These are phyloP conservation scores for Plasmodium fragile DNA, from an alignment of 169 alveolate genomes.

Conservation along the genomic window DNA sequence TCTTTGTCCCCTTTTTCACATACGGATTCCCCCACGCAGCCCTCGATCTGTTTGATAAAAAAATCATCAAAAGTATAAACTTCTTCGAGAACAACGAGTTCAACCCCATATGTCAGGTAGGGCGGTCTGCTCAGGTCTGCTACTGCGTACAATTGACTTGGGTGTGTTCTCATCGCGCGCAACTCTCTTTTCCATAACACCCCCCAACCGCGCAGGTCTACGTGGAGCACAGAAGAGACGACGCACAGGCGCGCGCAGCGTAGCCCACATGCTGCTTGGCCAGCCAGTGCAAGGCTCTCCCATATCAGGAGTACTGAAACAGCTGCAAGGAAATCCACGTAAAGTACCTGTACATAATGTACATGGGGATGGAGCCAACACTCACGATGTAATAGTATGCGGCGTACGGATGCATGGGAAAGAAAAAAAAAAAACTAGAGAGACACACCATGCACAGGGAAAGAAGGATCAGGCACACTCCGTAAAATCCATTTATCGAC, in stretches of 20 bases:
- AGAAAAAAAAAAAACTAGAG: conserved; percentile 59
- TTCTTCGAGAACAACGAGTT: conserved; percentile 16
- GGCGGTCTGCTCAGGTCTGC: not conserved
- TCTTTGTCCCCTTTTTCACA: not conserved
- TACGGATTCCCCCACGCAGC: not conserved
- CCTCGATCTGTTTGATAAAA: conserved; percentile 27
- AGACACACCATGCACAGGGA: conserved; percentile 17
- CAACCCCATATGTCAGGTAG: conserved; percentile 57
- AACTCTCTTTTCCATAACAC: not conserved
- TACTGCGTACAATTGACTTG: not conserved
- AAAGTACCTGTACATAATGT: conserved; percentile 49
- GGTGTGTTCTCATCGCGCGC: not conserved
- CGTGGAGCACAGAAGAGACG: conserved; percentile 3
- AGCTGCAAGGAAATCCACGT: conserved; percentile 71
- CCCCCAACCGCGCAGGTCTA: not conserved
- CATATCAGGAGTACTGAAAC: conserved; percentile 53
- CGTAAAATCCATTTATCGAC: conserved; percentile 62
- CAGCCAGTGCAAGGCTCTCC: not conserved
- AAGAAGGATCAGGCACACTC: conserved; percentile 50
- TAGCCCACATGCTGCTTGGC: not conserved
- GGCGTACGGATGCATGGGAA: conserved; percentile 76
- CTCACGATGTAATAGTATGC: conserved; percentile 44
- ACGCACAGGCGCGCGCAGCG: not conserved
- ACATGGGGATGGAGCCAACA: conserved; percentile 63
- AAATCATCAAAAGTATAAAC: conserved; percentile 61